Evolutionary conservation across 23 red algal genomes (phyloP).

Genomic region (Gracilaria gracilis): DNA sequence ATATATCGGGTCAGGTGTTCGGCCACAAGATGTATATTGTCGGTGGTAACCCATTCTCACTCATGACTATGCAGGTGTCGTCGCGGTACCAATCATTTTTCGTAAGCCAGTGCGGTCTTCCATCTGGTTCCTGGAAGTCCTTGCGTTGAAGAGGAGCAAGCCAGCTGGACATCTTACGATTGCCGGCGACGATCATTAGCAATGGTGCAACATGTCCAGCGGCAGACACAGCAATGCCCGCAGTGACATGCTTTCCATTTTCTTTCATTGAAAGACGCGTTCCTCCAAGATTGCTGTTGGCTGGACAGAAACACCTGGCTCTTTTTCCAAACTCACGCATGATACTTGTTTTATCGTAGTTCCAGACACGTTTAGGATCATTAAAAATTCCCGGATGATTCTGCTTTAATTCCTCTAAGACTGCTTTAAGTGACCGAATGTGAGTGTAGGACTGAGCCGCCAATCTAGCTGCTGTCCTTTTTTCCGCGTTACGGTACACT

Average conservation of each 20-base stretch:
- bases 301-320: background rate
- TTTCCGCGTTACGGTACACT: conserved; percentile 10
- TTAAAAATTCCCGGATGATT: conserved; percentile 11
- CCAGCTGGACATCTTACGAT: conserved; percentile 2
- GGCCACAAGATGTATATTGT: too few relatives aligned
- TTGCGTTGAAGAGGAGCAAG: background rate
- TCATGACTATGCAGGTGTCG: background rate
- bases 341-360: conserved; percentile 31
- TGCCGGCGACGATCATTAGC: conserved; percentile 22
- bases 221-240: conserved; percentile 5
- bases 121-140: background rate
- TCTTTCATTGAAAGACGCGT: background rate
- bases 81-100: background rate
- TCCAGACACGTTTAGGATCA: background rate
- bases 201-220: background rate
- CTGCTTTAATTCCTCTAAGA: background rate
- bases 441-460: background rate
- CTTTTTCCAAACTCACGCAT: background rate
- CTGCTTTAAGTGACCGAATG: background rate
- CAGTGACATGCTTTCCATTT: conserved; percentile 27
- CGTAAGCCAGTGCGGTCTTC: background rate
- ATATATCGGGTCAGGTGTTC: background rate
- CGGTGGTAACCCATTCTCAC: conserved; percentile 7
- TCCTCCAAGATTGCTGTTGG: background rate
- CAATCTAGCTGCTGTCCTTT: conserved; percentile 12